Base-by-base conservation (phyloP, 768 basidiomycete genomes). In the Solioccasus polychromus region DNA sequence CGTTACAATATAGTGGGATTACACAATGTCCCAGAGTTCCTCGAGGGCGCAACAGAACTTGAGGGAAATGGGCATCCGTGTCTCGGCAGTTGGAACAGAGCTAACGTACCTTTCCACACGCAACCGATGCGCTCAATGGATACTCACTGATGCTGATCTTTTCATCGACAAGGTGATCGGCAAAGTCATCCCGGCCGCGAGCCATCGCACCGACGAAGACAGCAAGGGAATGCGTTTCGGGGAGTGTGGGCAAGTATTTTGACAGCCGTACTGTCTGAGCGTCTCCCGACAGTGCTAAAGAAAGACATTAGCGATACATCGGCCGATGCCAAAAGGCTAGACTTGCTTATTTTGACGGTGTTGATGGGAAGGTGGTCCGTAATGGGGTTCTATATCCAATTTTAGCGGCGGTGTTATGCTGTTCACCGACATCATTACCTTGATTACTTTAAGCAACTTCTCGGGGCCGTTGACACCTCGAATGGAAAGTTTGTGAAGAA, bases 201-300 rank as follows among this genome's bases (percentile, higher is more conserved):
- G 95, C 95, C 95, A 99, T 99, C 18, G 95, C 96, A 39, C 95
- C 95, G 45, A 99, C 93, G 57, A 97, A 96, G 44, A 99, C 88
- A 15, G 92, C 93, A 43, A 99, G 71, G 29, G 86, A 85, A 58
- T 97, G 92, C 5, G 90, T 88, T 44, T 85, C 77, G 1, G 94
- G 93, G 6, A 98, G 69, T 0, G 84, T 89, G 0, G 85, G 85
- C 35, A 99, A 72, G 71, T 91, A 97, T 46, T 78, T 73, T 2
- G 91, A 92, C 36, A 98, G 71, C 35, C 88, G 77, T 50, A 87
- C 74, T 2, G 84, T 87, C 8, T 80, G 86, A 3, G 93, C 85
- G 57, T 99, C 94, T 35, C 92, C 92, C 5, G 94, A 96, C 11
- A 97, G 78, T 3, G 94, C 91, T 93, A 59, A 4, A 25, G 22